phyloP scores from a whole-genome alignment of 2,329 filamentous ascomycete species.

The Hymenoscyphus repandus region DNA sequence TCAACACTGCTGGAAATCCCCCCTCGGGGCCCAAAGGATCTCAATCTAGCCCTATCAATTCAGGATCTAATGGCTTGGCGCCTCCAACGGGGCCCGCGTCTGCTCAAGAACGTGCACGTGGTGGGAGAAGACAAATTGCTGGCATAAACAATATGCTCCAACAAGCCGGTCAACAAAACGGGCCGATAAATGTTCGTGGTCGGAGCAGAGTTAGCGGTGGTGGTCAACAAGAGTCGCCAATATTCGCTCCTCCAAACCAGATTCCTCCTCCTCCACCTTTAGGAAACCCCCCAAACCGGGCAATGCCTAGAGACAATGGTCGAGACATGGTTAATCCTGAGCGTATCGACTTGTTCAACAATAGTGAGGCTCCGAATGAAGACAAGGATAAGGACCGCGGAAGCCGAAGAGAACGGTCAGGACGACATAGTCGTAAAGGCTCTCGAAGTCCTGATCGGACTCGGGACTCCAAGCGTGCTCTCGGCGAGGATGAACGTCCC shows the following conservation, averaged over 20 bases:
- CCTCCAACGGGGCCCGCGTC: slow-evolving; percentile 32
- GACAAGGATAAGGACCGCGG: slow-evolving; percentile 27
- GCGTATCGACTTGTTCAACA: slow-evolving; percentile 28
- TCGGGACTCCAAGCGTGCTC: slow-evolving; percentile 27
- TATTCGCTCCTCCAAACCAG: slow-evolving; percentile 48
- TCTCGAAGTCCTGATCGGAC: slow-evolving; percentile 27
- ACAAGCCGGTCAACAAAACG: slow-evolving; percentile 42
- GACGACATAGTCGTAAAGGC: slow-evolving; percentile 28
- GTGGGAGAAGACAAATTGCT: slow-evolving; percentile 45
- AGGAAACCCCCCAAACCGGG: slow-evolving; percentile 35
- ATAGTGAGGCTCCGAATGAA: slow-evolving; percentile 8
- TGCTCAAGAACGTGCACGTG: slow-evolving; percentile 27
- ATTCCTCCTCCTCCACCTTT: slow-evolving; percentile 49
- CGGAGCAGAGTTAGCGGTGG: slow-evolving; percentile 33
- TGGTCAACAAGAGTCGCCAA: slow-evolving; percentile 47
- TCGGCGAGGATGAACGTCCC: slow-evolving; percentile 24
- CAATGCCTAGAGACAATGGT: slow-evolving; percentile 18
- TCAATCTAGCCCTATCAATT: slow-evolving; percentile 24
- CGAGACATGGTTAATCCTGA: slow-evolving; percentile 25
- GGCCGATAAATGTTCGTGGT: slow-evolving; percentile 27
- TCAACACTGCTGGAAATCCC: slow-evolving; percentile 21
- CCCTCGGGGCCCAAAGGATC: slow-evolving; percentile 29
- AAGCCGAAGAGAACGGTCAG: slow-evolving; percentile 27
- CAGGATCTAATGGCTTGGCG: slow-evolving; percentile 23
- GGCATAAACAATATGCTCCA: slow-evolving; percentile 56